Base-by-base conservation (phyloP, 345 rosid species). In the Populus euphratica region DNA sequence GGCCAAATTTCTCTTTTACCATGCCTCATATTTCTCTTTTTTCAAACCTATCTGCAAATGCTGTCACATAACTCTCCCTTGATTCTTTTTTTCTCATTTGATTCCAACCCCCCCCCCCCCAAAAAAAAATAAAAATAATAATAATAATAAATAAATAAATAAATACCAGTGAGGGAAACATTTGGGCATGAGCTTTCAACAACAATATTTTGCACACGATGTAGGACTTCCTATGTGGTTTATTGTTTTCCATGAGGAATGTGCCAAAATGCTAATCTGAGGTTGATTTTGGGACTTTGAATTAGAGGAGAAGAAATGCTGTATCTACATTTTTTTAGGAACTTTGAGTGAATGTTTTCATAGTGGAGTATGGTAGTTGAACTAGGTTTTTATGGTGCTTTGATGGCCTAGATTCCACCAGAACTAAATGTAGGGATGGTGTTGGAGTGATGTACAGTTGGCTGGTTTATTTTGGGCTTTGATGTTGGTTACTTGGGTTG, bases 231-330 rank as follows among this genome's bases (percentile, higher is more conserved):
- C 31, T 63, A 61, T 52, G 36, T 23, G 71, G 79, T 70, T 61
- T 76, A 63, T 69, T 76, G 10, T 29, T 41, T 36, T 73, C 79
- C 1, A 27, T 75, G 83, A 80, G 73, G 72, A 76, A 50, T 80
- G 79, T 65, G 79, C 83, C 79, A 80, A 76, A 36, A 76, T 80
- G 79, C 76, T 80, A 76, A 80, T 70, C 76, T 75, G 76, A 80
- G 82, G 73, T 72, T 1, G 43, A 7, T 21, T 9, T 43, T 71
- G 52, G 33, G 38, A 0, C 41, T 38, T 12, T 12, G 54, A 14
- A 49, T 49, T 49, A 50, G 56, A 50, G 54, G 54, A 50, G 56
- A 50, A 39, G 43, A 39, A 39, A 39, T 39, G 11, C 10, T 39
- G 43, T 8, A 39, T 39, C 43, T 39, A 39, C 18, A 5, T 50